phyloP scores from a whole-genome alignment of 2,329 filamentous ascomycete genomes.

The Trichoderma atroviride region DNA sequence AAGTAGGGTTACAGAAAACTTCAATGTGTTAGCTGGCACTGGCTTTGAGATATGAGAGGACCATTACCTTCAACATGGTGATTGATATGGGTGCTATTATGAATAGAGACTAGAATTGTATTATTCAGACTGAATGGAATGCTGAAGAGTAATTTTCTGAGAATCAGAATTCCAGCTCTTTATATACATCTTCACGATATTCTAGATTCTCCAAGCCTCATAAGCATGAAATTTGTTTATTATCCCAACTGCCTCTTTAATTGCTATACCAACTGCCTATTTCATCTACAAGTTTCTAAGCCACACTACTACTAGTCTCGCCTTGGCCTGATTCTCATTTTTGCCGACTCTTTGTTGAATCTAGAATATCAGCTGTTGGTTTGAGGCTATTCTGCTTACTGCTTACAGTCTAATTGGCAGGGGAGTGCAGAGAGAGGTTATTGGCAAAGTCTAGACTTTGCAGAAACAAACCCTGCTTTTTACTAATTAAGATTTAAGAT shows the following conservation, averaged over 20 bases:
- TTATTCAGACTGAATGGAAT: neutral
- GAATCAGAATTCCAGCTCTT: neutral
- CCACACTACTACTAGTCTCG: neutral
- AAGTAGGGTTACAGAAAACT: slow-evolving; percentile 16
- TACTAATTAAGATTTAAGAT: neutral
- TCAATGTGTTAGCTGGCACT: neutral
- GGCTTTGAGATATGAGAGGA: neutral
- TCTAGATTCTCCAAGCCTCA: neutral
- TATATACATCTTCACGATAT: neutral
- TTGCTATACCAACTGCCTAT: neutral
- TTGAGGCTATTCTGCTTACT: neutral
- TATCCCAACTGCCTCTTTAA: neutral
- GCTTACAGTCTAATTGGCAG: neutral
- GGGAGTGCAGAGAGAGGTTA: neutral
- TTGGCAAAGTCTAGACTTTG: neutral
- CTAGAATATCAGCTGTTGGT: neutral
- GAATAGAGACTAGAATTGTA: neutral
- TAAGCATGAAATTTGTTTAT: neutral
- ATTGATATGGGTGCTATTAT: neutral
- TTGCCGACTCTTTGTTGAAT: neutral
- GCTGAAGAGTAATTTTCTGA: neutral
- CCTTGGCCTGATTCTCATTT: neutral
- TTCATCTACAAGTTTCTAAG: neutral
- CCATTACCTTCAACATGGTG: slow-evolving; percentile 16
- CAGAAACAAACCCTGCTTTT: neutral